Evolutionary conservation across 345 rosid species (phyloP), one percentile per base, ranked within the genome.

Genomic region (Pelargonium nanum): DNA sequence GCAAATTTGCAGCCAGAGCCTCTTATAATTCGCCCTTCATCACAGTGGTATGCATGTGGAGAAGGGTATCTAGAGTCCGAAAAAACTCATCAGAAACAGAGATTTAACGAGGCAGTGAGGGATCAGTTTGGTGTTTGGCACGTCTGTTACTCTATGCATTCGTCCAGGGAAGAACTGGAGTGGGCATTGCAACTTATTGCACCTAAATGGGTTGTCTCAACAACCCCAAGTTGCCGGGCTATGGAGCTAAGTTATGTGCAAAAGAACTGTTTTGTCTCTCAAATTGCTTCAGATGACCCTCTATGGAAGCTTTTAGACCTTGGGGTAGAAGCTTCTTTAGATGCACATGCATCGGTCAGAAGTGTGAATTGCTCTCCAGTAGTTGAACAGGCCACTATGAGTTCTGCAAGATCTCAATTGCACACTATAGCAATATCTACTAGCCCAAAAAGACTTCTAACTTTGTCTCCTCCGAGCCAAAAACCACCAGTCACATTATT

Each of bases 61-160:
- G 87, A 81, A 57, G 87, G 74, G 55, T 59, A 58, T 70, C 73
- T 54, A 0, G 66, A 64, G 60, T 67, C 64, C 22, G 79, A 60
- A 19, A 1, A 50, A 30, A 74, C 68, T 55, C 74, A 65, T 22
- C 74, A 75, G 23, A 86, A 83, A 63, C 68, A 71, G 64, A 77
- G 84, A 74, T 79, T 77, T 20, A 61, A 60, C 67, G 92, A 86
- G 77, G 92, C 90, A 23, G 78, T 78, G 19, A 86, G 58, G 81
- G 98, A 86, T 57, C 76, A 83, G 68, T 83, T 73, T 74, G 90
- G 98, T 60, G 66, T 88, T 53, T 88, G 96, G 96, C 96, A 91
- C 63, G 88, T 86, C 34, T 91, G 95, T 65, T 91, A 86, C 71
- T 86, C 98, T 1, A 88, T 81, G 70, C 96, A 88, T 73, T 88